A percentile compares a stretch with the other conserved stretches of the same genome.
phyloP scores from a whole-genome alignment of 108 stramenopile genomes.

The Stephanodiscus triporus region DNA sequence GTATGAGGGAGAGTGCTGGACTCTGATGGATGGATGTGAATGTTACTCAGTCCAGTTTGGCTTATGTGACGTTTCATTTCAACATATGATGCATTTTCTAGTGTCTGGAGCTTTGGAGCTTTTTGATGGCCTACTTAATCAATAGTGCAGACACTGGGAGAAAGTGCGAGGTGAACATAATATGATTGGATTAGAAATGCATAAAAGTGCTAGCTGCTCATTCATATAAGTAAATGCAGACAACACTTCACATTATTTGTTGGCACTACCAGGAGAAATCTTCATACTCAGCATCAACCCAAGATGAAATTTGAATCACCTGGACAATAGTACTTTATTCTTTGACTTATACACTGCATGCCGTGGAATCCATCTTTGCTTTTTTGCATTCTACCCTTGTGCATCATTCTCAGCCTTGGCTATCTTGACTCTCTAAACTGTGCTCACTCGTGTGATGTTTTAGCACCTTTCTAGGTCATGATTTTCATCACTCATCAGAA shows the following conservation, averaged over 20 bases:
- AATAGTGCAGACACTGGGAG: neutral
- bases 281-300: neutral
- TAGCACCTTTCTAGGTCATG: constrained; percentile 28
- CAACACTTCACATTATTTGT: neutral
- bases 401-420: constrained; percentile 28
- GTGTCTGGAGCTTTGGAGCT: too few species aligned
- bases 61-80: neutral
- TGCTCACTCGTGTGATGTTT: constrained; percentile 55
- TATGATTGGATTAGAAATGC: neutral
- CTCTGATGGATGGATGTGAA: constrained; percentile 33
- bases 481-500: constrained; percentile 38
- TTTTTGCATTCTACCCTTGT: constrained; percentile 31
- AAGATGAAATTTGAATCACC: too few species aligned
- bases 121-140: neutral
- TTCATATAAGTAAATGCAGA: neutral
- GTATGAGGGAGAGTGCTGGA: constrained; percentile 39
- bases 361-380: constrained; percentile 27
- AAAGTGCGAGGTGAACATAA: neutral
- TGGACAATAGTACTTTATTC: too few species aligned
- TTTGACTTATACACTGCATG: constrained; percentile 77
- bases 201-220: neutral
- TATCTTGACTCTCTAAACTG: constrained; percentile 55
- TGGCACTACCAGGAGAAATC: neutral
- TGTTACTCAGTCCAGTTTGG: constrained; percentile 27
- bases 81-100: too few species aligned